Conservation (phyloP, 1,284 basidiomycete species). For the Gomphus sp. region DNA sequence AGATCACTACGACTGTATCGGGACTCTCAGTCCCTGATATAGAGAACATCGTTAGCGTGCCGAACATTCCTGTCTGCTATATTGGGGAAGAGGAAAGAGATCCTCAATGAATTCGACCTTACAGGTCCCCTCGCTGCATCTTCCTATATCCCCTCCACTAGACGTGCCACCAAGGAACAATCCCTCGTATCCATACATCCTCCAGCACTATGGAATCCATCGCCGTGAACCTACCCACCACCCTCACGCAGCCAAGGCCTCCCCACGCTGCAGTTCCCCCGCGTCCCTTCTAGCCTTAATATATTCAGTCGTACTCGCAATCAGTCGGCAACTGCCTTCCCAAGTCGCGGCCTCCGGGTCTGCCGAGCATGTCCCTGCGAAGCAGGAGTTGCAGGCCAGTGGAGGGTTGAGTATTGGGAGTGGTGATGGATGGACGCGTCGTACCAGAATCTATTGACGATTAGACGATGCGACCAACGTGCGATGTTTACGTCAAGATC, state of each 20-base stretch:
- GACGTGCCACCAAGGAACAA: slow-evolving; percentile 12
- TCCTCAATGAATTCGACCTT: slow-evolving; percentile 79
- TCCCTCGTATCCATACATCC: not conserved
- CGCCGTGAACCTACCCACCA: not conserved
- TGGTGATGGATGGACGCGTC: not conserved
- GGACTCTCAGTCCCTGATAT: no score
- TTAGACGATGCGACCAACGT: not conserved
- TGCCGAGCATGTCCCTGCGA: not conserved
- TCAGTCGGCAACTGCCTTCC: slow-evolving; percentile 44
- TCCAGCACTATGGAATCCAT: not conserved
- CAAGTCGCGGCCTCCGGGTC: slow-evolving; percentile 16
- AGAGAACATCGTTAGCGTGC: no score
- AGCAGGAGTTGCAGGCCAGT: no score
- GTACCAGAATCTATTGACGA: not conserved
- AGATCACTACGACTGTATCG: no score
- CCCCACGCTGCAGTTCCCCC: no score
- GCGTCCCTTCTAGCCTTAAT: no score
- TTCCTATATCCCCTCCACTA: slow-evolving; percentile 42
- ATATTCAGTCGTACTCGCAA: slow-evolving; percentile 48
- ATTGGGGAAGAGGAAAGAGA: slow-evolving; percentile 86
- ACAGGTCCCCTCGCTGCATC: slow-evolving; percentile 57
- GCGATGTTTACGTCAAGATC: not conserved
- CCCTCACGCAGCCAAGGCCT: not conserved
- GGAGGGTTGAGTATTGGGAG: not conserved
- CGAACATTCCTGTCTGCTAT: no score